Base-by-base conservation (phyloP, 140 eudicot genomes). In the Cichorium intybus region DNA sequence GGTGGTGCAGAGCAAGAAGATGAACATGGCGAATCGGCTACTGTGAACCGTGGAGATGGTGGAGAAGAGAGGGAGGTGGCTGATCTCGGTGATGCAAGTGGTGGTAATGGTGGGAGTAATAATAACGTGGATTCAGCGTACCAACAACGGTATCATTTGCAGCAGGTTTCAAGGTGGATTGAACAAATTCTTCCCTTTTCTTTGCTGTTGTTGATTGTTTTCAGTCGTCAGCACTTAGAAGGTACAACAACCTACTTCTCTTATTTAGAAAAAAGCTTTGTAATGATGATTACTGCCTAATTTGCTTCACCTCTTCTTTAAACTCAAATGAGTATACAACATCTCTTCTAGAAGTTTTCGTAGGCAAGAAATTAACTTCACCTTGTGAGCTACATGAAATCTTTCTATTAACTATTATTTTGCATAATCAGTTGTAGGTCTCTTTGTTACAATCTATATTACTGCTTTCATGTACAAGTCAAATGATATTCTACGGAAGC, bases 391-490 rank as follows among this genome's bases (percentile, higher is more conserved):
- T n/a, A 24, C 15, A 21, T 26, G 16, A 9, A 11, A 34, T 56
- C 15, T 51, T 47, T 54, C 10, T 37, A 4, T 31, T 64, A 31
- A 29, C 26, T 0, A 22, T 12, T 31, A 33, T 67, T 64, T 56
- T 53, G 58, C 34, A 26, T 59, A 78, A 29, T 53, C 15, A 61
- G 11, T 60, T 78, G 73, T 68, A 93, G 99, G 97, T 34, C 80
- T 93, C 79, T 85, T 86, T 76, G 90, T 89, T 57, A 69, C 95
- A 48, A 70, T 93, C 16, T 89, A 80, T 71, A 73, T 80, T 23
- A 87, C 88, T 70, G 97, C 85, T 41, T 68, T 89, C 75, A 75
- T 89, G 95, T 84, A 86, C 81, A 89, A 89, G 77, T 94, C 99
- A 23, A 89, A 94, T 66, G 97, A 86, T 75, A 84, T 94, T 80